Base-by-base conservation (phyloP, 2,329 filamentous ascomycete genomes). In the Coccinonectria pachysandricola region DNA sequence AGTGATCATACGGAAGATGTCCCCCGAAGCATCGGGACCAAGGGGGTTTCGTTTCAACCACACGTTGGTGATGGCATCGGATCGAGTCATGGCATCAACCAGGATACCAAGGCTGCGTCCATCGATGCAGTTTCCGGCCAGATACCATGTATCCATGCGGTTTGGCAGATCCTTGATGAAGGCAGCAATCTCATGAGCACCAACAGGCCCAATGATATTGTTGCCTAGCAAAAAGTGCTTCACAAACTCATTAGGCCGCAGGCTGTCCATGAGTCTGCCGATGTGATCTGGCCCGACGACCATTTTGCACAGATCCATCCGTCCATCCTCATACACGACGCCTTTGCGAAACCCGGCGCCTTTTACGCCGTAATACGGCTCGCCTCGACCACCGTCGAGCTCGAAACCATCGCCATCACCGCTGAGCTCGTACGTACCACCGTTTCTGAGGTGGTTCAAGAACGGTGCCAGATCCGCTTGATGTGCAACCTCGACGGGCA, bases 21-120 rank as follows among this genome's bases (percentile, higher is more conserved):
- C 50, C 22, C 45, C 37, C 4, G 56, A 57, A 11, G 57, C 49
- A 5, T 40, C 40, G 3, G 57, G 33, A 1, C 55, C 54, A 14
- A 71, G 53, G 2, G 67, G 66, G 42, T 71, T 71, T 8, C 65
- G 58, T 43, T 69, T 70, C 28, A 71, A 45, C 66, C 66, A 71
- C 24, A 70, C 43, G 35, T 64, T 66, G 12, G 61, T 65, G 32
- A 67, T 49, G 9, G 50, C 50, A 4, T 50, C 45, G 2, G 61
- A 65, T 13, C 47, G 48, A 9, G 60, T 36, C 55, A 65, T 58
- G 25, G 58, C 57, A 29, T 62, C 49, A 1, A 64, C 61, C 2
- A 70, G 51, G 2, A 51, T 36, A 14, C 42, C 44, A 42, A 70
- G 57, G 30, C 54, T 48, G 3, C 45, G 27, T 3, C 48, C 48